Base-by-base conservation (phyloP, 208 protist genomes). In the Trypanosoma caninum region DNA sequence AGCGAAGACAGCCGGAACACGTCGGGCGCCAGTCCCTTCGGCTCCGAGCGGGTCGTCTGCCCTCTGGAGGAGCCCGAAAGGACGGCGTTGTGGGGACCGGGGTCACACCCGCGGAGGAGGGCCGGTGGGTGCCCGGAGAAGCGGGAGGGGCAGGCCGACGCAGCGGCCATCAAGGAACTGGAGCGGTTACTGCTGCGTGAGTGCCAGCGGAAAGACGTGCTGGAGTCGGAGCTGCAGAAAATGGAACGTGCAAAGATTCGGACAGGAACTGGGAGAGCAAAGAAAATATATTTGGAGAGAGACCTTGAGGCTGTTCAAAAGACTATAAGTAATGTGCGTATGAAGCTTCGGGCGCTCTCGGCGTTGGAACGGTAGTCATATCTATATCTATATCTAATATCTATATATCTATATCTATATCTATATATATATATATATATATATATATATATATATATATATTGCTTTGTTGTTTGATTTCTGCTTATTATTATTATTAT, bases 151-250 rank as follows among this genome's bases (percentile, higher is more conserved):
- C 30, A 50, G n/a, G 33, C n/a, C 6, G 27, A 62, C 11, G 57
- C 60, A 0, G 58, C 46, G 4, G 47, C 25, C 9, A 66, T 87
- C 1, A 63, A 82, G 55, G 30, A 74, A 46, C 58, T 93, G 50
- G 86, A 93, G 50, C 54, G 69, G 16, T 33, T 78, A 27, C 69
- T 93, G 16, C 69, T 78, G 22, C 47, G 59, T 11, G 80, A 89
- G 59, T 77, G 63, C 44, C 72, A 80, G 27, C 33, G 22, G n/a
- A 78, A 70, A 41, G 86, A 93, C 55, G 80, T 82, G 31, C 51
- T 93, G 25, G 74, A 69, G 23, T 42, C 34, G 16, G 45, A 82
- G 40, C 65, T 93, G 14, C 72, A 76, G 63, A 79, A 78, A n/a
- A 66, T 93, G 18, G 82, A 93, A 54, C 64, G 58, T 34, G 51